phyloP scores from a whole-genome alignment of 75 land plant genomes.

The Cunninghamia lanceolata region DNA sequence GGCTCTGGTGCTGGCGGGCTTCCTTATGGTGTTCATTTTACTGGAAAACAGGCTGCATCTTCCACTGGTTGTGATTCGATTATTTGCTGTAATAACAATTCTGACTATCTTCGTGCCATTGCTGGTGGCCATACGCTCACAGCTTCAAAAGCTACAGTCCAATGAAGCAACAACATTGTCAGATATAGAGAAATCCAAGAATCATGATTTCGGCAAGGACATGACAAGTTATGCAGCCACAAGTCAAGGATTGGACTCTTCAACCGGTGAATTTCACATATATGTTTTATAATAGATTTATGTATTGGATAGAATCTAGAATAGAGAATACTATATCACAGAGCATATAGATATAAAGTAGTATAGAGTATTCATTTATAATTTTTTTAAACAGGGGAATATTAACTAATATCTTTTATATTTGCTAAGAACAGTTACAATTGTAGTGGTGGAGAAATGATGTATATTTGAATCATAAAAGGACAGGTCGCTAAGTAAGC shows the following conservation, averaged over 20 bases:
- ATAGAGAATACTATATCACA: no score
- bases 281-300: no score
- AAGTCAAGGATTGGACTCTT: not conserved
- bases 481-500: no score
- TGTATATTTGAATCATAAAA: no score
- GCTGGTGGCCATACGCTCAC: not conserved
- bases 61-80: not conserved
- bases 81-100: conserved; percentile 12
- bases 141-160: not conserved
- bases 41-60: conserved; percentile 15
- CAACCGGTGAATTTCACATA: not conserved
- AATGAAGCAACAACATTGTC: not conserved
- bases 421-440: no score
- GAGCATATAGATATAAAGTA: no score
- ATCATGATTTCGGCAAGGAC: not conserved
- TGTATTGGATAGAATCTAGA: no score
- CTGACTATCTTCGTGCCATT: conserved; percentile 18
- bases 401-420: no score
- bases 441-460: no score
- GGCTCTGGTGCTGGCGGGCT: conserved; percentile 24
- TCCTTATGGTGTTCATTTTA: conserved; percentile 29
- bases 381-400: no score
- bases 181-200: not conserved
- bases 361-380: no score
- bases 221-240: not conserved